Conservation (phyloP, 768 basidiomycete species). For the Lentinula sp. region DNA sequence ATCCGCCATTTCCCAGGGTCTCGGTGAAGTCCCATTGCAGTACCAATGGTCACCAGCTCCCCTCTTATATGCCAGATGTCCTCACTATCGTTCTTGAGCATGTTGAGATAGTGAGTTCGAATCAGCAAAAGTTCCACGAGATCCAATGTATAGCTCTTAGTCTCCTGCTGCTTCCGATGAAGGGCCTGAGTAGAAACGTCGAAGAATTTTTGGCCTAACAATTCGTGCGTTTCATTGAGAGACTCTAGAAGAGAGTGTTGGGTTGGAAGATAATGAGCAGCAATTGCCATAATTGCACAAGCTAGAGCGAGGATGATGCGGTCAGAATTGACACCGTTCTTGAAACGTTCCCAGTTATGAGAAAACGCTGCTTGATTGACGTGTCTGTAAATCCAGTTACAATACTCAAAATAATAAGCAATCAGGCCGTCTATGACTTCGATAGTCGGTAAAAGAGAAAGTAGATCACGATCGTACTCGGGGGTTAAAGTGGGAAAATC, state of each 20-base stretch:
- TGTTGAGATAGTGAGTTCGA: slow-evolving; percentile 64
- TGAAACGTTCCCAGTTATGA: slow-evolving; percentile 69
- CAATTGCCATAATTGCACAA: slow-evolving; percentile 69
- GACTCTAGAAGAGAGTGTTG: slow-evolving; percentile 56
- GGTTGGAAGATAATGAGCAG: slow-evolving; percentile 65
- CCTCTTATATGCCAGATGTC: slow-evolving; percentile 76
- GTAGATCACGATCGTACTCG: slow-evolving; percentile 70
- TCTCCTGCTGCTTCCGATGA: slow-evolving; percentile 54
- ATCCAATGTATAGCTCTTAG: slow-evolving; percentile 59
- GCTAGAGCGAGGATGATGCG: slow-evolving; percentile 67
- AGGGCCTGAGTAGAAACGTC: slow-evolving; percentile 62
- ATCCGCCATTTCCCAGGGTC: slow-evolving; percentile 80
- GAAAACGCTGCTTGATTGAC: slow-evolving; percentile 60
- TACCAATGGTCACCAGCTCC: slow-evolving; percentile 67
- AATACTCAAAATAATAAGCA: slow-evolving; percentile 76
- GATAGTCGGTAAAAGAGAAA: slow-evolving; percentile 56
- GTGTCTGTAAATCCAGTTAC: slow-evolving; percentile 84
- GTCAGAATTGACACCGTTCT: slow-evolving; percentile 57
- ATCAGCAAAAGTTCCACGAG: slow-evolving; percentile 71
- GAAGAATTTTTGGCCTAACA: slow-evolving; percentile 62
- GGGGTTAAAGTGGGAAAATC: slow-evolving; percentile 37
- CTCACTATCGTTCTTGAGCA: slow-evolving; percentile 71
- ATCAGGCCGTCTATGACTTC: slow-evolving; percentile 71
- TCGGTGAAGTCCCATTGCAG: slow-evolving; percentile 81
- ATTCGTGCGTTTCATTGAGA: slow-evolving; percentile 47